phyloP scores from a whole-genome alignment of 495 filamentous ascomycete genomes.

The Xanthoparmelia taractica region DNA sequence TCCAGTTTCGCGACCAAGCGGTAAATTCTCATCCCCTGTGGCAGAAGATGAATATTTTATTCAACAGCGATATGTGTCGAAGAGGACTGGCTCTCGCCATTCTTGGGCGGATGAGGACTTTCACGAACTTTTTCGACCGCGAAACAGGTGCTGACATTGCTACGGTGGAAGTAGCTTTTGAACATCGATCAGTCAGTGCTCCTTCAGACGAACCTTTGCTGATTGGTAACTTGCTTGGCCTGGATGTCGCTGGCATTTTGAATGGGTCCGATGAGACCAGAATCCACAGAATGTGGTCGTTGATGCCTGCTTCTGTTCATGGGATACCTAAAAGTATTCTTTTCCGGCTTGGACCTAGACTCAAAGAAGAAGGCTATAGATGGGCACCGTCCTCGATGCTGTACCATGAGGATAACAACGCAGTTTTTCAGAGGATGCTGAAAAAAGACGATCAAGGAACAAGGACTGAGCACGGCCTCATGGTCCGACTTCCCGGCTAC shows the following conservation, averaged over 20 bases:
- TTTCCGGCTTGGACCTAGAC: constrained; percentile 14
- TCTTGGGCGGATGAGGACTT: not conserved
- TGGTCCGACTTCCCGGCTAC: constrained; percentile 4
- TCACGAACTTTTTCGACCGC: not conserved
- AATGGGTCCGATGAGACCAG: constrained; percentile 4
- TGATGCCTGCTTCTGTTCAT: constrained; percentile 9
- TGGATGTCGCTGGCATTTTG: constrained; percentile 7
- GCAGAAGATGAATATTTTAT: too few species aligned
- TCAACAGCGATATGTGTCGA: not conserved
- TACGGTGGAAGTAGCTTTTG: constrained; percentile 5
- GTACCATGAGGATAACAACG: not conserved
- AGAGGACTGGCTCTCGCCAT: not conserved
- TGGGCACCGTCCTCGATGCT: constrained; percentile 10
- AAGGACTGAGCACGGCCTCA: constrained; percentile 5
- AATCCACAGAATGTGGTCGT: constrained; percentile 14
- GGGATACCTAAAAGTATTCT: constrained; percentile 15
- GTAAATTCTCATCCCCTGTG: too few species aligned
- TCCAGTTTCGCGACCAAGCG: too few species aligned
- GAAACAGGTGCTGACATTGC: not conserved
- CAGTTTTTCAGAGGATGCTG: not conserved
- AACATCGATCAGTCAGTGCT: constrained; percentile 13
- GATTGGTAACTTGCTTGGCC: constrained; percentile 4
- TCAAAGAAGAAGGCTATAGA: constrained; percentile 12
- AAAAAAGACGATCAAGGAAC: not conserved
- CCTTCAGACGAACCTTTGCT: constrained; percentile 7